Evolutionary conservation across 2,329 filamentous ascomycete genomes (phyloP), one percentile per base, ranked within the genome.

Genomic region (Zasmidium angulare): DNA sequence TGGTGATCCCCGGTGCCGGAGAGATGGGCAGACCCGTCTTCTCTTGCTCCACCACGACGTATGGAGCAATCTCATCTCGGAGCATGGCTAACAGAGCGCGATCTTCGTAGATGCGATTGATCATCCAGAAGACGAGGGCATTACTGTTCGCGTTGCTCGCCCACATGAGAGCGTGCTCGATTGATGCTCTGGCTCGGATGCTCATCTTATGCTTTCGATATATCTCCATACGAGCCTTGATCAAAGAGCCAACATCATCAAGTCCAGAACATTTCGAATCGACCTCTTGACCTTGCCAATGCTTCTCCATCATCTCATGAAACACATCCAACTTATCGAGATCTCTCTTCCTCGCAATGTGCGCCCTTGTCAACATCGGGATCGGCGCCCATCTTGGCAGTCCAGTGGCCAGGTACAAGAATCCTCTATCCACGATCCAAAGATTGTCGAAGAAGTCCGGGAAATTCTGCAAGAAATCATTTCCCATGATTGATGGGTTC

Each of bases 361-460:
- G 77, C 10, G 83, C 81, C 24, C 75, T 71, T 2, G 78, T 78
- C 11, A 83, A 70, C 0, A 77, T 75, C 1, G 83, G 83, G 23
- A 83, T 74, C 2, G 84, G 84, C 19, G 81, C 69, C 76, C 82
- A 84, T 21, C 81, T 78, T 14, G 85, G 84, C 3, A 85, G 68
- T 0, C 85, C 85, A 10, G 81, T 75, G 2, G 82, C 74, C 24
- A 88, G 75, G 20, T 79, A 77, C 48, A 80, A 77, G 66, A 85
- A 84, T 3, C 79, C 80, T 20, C 73, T 71, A 63, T 87, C 84
- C 60, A 88, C 73, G 4, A 73, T 77, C 71, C 82, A 84, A 2
- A 88, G 66, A 66, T 87, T 83, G 2, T 80, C 75, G 19, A 86
- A 68, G 62, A 85, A 74, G 66, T 78, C 65, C 1, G 84, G 78